Evolutionary conservation across 2,329 filamentous ascomycete species (phyloP).

Genomic region (Sclerotinia sclerotiorum): DNA sequence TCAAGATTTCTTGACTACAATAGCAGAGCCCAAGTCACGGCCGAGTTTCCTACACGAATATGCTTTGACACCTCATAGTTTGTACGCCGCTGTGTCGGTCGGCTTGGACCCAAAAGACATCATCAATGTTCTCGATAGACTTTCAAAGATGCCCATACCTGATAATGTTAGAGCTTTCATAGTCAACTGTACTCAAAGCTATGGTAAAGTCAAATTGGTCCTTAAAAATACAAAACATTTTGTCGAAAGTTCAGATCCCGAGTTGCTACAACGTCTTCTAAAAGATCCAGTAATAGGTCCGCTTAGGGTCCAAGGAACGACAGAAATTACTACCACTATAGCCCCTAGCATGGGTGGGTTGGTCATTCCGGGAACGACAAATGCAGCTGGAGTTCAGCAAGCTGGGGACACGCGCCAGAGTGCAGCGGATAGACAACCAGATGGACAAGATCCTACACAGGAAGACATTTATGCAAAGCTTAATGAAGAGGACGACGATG

Average conservation of each 20-base stretch:
- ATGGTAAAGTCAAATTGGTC: conserved; percentile 94
- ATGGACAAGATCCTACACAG: conserved; percentile 55
- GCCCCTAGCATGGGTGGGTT: conserved; percentile 84
- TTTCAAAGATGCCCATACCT: conserved; percentile 86
- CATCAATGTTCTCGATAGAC: conserved; percentile 80
- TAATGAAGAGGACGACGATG: conserved; percentile 77
- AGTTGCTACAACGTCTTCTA: conserved; percentile 82
- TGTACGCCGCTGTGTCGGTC: conserved; percentile 94
- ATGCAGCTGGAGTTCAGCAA: conserved; percentile 84
- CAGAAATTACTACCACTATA: conserved; percentile 73
- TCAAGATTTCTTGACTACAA: conserved; percentile 92
- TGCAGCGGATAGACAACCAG: conserved; percentile 46
- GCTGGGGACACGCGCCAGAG: conserved; percentile 49
- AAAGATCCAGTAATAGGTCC: conserved; percentile 80
- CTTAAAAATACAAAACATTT: conserved; percentile 93
- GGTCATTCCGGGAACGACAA: conserved; percentile 91
- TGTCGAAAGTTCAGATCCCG: conserved; percentile 85
- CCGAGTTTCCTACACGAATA: conserved; percentile 94
- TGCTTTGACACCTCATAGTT: conserved; percentile 82
- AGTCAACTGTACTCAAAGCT: conserved; percentile 76
- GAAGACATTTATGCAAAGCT: conserved; percentile 69
- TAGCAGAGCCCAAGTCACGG: conserved; percentile 88
- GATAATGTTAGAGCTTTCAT: conserved; percentile 77
- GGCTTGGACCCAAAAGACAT: conserved; percentile 89
- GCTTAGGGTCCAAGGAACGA: conserved; percentile 68